phyloP scores from a whole-genome alignment of 2,329 filamentous ascomycete genomes.

The Diaporthe australafricana region DNA sequence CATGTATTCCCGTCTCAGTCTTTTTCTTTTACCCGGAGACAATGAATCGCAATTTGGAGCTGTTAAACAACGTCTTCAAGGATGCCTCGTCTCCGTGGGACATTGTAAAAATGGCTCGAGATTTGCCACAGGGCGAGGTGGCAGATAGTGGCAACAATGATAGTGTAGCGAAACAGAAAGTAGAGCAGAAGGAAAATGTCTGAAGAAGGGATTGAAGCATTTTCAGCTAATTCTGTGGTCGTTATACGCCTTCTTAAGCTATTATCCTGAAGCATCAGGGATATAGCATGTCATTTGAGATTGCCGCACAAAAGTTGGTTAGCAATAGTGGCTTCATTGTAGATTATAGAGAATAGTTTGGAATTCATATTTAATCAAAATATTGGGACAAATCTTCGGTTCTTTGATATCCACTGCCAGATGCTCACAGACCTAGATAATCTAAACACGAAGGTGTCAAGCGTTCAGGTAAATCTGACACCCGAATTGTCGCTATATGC shows the following conservation, averaged over 20 bases:
- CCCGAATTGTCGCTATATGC: not conserved
- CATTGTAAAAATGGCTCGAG: slow-evolving; percentile 43
- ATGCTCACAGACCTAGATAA: not conserved
- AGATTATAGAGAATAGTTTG: not conserved
- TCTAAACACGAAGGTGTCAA: not conserved
- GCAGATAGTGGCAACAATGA: not conserved
- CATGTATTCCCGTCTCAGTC: slow-evolving; percentile 56
- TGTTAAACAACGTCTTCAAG: slow-evolving; percentile 56
- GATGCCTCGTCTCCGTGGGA: slow-evolving; percentile 49
- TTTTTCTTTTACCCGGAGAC: slow-evolving; percentile 60
- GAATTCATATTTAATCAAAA: not conserved
- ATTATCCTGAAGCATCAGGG: not conserved
- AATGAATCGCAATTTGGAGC: slow-evolving; percentile 60
- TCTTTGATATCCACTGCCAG: not conserved
- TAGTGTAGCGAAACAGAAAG: not conserved
- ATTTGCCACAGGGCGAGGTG: slow-evolving; percentile 16
- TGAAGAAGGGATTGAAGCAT: not conserved
- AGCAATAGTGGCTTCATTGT: not conserved
- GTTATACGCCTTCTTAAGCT: not conserved
- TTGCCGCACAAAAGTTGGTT: not conserved
- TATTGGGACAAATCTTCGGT: not conserved
- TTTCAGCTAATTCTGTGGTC: not conserved
- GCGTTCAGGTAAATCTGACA: not conserved
- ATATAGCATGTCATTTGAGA: not conserved
- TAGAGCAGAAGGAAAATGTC: slow-evolving; percentile 6